Base-by-base conservation (phyloP, 176 grass and related monocot species). In the Phoenix dactylifera region DNA sequence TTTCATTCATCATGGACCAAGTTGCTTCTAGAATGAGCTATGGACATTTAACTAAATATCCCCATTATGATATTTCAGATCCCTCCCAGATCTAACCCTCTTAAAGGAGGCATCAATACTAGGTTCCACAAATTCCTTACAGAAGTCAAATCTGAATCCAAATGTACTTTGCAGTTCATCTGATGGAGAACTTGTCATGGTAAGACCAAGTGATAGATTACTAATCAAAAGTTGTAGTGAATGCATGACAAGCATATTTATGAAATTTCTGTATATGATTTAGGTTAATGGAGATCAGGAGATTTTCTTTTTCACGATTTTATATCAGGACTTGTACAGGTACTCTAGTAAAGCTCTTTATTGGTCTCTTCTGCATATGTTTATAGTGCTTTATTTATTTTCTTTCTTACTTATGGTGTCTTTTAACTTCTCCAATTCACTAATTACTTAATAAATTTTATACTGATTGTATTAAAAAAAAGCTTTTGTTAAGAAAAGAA, bases 111-210 rank as follows among this genome's bases (percentile, higher is more conserved):
- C 70, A 52, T 86, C 73, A 67, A 68, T 92, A 65, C 58, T 63
- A 77, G 82, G 87, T 54, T 89, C 92, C 75, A 70, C 57, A 59
- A 61, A 74, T 84, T 80, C 79, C 53, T 78, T 57, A 69, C 15
- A 22, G 26, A 63, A 54, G 15, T 63, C 50, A 44, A 74, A 77
- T 52, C 66, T 51, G 71, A 77, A 65, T 80, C 66, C 17, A 32
- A 82, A 54, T 78, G 72, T 71, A 58, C 67, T 98, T 60, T 72
- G 78, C 18, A 73, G 62, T 67, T 98, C 87, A 72, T 83, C 76
- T 65, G 79, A 89, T 80, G 93, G 93, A 68, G 84, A 98, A 72
- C 56, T 88, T 55, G 66, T 98, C 51, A 67, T 88, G 87, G 87
- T 92, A 85, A 68, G 17, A 17, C 35, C 35, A 44, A 12, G 14